Conservation (phyloP, 2,329 filamentous ascomycete genomes). For the Fusarium pseudograminearum region DNA sequence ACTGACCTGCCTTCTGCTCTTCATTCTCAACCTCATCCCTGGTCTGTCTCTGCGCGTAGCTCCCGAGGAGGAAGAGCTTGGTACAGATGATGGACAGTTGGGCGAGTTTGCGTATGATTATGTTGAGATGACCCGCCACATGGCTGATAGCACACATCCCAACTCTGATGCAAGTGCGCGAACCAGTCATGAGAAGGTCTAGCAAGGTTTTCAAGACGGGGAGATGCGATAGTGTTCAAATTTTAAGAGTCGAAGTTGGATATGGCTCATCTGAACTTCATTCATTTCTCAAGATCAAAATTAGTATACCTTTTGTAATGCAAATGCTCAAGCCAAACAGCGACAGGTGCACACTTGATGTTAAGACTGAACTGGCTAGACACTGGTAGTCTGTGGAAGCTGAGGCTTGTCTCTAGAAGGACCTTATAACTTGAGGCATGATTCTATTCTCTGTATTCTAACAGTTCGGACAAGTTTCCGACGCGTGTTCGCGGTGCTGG, state of each 20-base stretch:
- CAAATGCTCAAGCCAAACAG: not conserved
- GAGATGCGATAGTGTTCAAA: not conserved
- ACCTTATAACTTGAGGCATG: not conserved
- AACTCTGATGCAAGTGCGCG: conserved; percentile 42
- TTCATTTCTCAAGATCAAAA: conserved; percentile 7
- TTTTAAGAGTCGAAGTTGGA: not conserved
- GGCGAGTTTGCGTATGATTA: conserved; percentile 89
- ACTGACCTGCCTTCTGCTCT: conserved; percentile 76
- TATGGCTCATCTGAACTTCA: not conserved
- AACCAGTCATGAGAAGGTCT: conserved; percentile 50
- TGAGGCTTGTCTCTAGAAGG: not conserved
- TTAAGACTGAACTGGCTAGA: not conserved
- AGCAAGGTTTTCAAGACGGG: not conserved
- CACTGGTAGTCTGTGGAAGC: not conserved
- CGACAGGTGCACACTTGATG: not conserved
- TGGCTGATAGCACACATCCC: conserved; percentile 57
- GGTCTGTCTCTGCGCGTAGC: conserved; percentile 76
- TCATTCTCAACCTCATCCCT: conserved; percentile 77
- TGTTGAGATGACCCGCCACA: conserved; percentile 76
- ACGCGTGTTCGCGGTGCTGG: not conserved
- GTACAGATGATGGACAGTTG: conserved; percentile 79
- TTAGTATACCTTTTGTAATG: conserved; percentile 27
- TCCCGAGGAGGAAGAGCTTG: conserved; percentile 75
- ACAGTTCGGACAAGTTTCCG: not conserved
- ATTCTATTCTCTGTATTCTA: not conserved